phyloP scores from a whole-genome alignment of 139 green algal species.

The Coelastrella sp. region DNA sequence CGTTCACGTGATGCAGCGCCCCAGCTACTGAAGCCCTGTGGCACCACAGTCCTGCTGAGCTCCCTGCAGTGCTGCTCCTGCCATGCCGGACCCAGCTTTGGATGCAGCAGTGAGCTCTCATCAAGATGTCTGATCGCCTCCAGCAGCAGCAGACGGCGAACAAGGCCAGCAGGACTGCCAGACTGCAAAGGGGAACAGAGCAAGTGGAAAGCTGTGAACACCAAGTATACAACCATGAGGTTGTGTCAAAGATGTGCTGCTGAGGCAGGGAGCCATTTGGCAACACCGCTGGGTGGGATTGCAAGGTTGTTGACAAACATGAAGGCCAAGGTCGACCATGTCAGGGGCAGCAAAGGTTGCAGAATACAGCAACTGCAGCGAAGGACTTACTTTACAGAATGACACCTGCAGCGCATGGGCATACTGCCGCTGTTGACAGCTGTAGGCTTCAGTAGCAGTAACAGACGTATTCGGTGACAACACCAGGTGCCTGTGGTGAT shows the following conservation, averaged over 20 bases:
- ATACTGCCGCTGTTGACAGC: background rate
- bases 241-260: background rate
- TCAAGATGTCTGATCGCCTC: background rate
- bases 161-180: background rate
- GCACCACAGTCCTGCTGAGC: background rate
- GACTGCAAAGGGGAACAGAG: background rate
- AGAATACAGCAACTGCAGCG: background rate
- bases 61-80: background rate
- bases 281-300: no score
- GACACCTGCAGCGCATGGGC: constrained; percentile 14
- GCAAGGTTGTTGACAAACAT: no score
- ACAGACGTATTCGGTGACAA: background rate
- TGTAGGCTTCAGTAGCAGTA: background rate
- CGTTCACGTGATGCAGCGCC: background rate
- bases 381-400: constrained; percentile 8
- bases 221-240: background rate
- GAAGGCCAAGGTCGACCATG: no score
- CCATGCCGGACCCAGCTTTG: background rate
- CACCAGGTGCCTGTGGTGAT: background rate
- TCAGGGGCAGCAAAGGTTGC: no score
- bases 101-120: background rate
- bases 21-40: background rate
- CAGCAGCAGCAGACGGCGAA: constrained; percentile 35
- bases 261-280: no score
- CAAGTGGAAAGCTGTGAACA: background rate